Base-by-base conservation (phyloP, 1,284 basidiomycete species). In the Trichosporon sp. region DNA sequence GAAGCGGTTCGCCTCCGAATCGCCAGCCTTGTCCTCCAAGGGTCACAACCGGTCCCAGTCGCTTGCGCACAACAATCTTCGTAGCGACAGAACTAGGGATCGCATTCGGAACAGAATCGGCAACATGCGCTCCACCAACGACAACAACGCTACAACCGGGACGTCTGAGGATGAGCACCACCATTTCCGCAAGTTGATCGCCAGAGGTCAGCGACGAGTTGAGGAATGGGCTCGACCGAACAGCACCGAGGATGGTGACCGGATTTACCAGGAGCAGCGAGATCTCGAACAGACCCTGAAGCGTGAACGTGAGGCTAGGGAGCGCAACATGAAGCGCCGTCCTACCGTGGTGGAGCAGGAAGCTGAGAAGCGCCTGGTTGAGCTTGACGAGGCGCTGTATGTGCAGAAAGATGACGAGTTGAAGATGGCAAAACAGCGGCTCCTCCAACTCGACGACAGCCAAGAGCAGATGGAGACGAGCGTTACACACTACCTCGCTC, bases 401-500 rank as follows among this genome's bases (percentile, higher is more conserved):
- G 51, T 35, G 12, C 48, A 71, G 67, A 63, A 63, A 12, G 16
- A n/a, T 6, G 31, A 35, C 3, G 59, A 37, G 14, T 31, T 63
- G 10, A 63, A 63, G 32, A 63, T n/a, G 14, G 59, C 59, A 5
- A 32, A 38, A 10, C 65, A 67, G 2, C 63, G 54, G 5, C 61
- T 73, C 2, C 54, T 61, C n/a, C 19, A 65, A 4, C 54, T 68
- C 37, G 65, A 69, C 12, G 35, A 10, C 38, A 32, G 37, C 14
- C 43, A 61, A 12, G 31, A 32, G 12, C 65, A 75, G 56, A 74
- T 79, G 65, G 74, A 78, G 43, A 73, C 75, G 2, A 70, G 75
- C 2, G 71, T 83, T 31, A 31, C 70, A 6, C 78, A 79, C 63
- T 81, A 76, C 67, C 40, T 79, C 1, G 46, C 51, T 0, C 78